Evolutionary conservation across 768 basidiomycete species (phyloP), one percentile per base, ranked within the genome.

Genomic region (Amanita polypyramis): DNA sequence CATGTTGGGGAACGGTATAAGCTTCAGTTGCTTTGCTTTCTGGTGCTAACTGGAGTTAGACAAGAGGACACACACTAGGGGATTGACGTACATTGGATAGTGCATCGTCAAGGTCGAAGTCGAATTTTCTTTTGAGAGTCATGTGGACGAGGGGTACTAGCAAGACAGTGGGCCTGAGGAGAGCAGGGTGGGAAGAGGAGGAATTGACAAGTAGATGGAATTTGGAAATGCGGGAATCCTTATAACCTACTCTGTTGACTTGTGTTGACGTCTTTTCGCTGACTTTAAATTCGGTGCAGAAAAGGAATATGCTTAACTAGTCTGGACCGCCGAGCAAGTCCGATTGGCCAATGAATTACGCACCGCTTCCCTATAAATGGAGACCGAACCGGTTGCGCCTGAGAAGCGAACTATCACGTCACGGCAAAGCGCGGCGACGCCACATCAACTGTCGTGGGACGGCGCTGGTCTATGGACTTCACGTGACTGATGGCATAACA

Each of bases 81-180:
- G 15, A 32, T 44, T 19, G 37, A 57, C 68, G 47, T 62, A 80
- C 80, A 53, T 62, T 72, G 52, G 68, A 73, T 46, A 64, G 68
- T 52, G 69, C 67, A 56, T 79, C 79, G 50, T 76, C 74, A 15
- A 67, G 59, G 51, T 82, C 82, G 15, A 69, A 55, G 43, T 80
- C 77, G 44, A 84, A 70, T 68, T 91, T 91, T 61, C 87, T 76
- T 64, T 90, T 91, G 60, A 85, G 53, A 35, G 79, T 70, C 85
- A 87, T 89, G n/a, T n/a, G 44, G 54, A 43, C 10, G 41, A 42
- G 32, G 35, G 25, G 15, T 25, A 29, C 44, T 58, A 47, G 23
- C 53, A 46, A 48, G 21, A 40, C 33, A 27, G 40, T 43, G 25
- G 42, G 36, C 14, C 49, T 29, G 33, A 20, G 23, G 34, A 45